These are phyloP conservation scores for Clarireedia sp. DNA, from an alignment of 2,329 filamentous ascomycete genomes.

Conservation along the genomic window DNA sequence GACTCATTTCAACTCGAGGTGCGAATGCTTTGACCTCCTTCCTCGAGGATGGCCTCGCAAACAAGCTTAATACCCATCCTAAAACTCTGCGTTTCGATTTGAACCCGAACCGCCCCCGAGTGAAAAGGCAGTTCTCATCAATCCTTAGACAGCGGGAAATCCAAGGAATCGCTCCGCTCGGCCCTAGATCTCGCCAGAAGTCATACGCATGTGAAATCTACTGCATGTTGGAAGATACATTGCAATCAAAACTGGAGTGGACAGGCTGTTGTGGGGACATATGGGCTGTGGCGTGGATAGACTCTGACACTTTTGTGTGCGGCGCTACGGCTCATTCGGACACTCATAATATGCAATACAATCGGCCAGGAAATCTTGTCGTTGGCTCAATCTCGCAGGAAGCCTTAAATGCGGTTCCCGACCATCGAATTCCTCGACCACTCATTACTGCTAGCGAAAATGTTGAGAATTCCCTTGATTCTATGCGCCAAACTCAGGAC, in stretches of 20 bases:
- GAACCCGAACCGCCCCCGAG: background rate
- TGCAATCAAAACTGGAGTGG: slow-evolving; percentile 46
- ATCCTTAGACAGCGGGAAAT: slow-evolving; percentile 23
- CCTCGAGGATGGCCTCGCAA: slow-evolving; percentile 14
- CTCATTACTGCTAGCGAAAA: slow-evolving; percentile 34
- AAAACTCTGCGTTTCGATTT: slow-evolving; percentile 3
- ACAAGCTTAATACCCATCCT: slow-evolving; percentile 1
- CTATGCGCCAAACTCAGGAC: slow-evolving; percentile 51
- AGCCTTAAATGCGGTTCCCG: slow-evolving; percentile 42
- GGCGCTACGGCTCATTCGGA: slow-evolving; percentile 57
- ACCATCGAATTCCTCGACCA: slow-evolving; percentile 50
- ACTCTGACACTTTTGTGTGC: slow-evolving; percentile 45
- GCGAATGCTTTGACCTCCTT: slow-evolving; percentile 14
- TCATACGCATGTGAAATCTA: slow-evolving; percentile 18
- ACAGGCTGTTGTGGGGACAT: slow-evolving; percentile 56
- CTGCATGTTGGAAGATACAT: slow-evolving; percentile 38
- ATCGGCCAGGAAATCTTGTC: slow-evolving; percentile 54
- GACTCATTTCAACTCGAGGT: slow-evolving; percentile 49
- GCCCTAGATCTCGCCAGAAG: slow-evolving; percentile 13
- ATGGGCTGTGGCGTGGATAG: slow-evolving; percentile 49
- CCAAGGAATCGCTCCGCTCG: slow-evolving; percentile 15
- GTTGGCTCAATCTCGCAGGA: slow-evolving; percentile 42
- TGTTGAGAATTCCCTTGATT: slow-evolving; percentile 46
- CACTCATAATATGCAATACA: slow-evolving; percentile 56
- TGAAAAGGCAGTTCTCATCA: slow-evolving; percentile 6